Conservation (phyloP, 2,329 filamentous ascomycete species). For the Parafenestella ontariensis region DNA sequence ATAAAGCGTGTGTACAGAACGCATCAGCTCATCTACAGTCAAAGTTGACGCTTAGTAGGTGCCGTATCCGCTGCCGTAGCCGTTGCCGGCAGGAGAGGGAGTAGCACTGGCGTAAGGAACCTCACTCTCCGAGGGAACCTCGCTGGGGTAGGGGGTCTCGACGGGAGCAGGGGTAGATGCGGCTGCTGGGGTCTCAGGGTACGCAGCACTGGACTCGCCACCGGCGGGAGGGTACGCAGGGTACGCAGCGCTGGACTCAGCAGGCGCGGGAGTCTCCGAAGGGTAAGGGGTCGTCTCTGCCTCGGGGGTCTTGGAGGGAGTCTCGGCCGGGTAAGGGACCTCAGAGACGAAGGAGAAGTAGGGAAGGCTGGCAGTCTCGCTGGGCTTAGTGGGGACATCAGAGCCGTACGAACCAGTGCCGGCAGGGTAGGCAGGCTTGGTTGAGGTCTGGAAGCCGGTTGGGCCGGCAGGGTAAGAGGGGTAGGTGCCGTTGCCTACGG, state of each 20-base stretch:
- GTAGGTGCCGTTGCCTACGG: conserved; percentile 36
- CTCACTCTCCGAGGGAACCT: conserved; percentile 3
- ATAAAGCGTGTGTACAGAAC: conserved; percentile 22
- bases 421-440: conserved; percentile 30
- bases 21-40: conserved; percentile 24
- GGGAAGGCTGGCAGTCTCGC: conserved; percentile 26
- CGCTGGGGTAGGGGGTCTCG: conserved; percentile 13
- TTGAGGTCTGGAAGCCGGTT: conserved; percentile 43
- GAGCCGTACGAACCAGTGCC: conserved; percentile 19
- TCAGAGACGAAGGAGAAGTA: conserved; percentile 35
- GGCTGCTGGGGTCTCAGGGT: conserved; percentile 5
- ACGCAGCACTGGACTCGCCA: conserved; percentile 8
- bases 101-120: conserved; percentile 11
- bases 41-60: conserved; percentile 28
- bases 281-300: conserved; percentile 13
- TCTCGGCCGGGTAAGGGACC: conserved; percentile 19
- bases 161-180: conserved; percentile 17
- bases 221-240: conserved; percentile 12
- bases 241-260: conserved; percentile 24
- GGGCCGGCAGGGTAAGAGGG: conserved; percentile 36
- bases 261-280: conserved; percentile 18
- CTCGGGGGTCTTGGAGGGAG: conserved; percentile 16
- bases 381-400: conserved; percentile 19
- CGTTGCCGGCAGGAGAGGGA: conserved; percentile 20
- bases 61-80: conserved; percentile 29